Conservation (phyloP, 371 early-diverging fungal species). For the Amoeboaphelidium protococcarum region DNA sequence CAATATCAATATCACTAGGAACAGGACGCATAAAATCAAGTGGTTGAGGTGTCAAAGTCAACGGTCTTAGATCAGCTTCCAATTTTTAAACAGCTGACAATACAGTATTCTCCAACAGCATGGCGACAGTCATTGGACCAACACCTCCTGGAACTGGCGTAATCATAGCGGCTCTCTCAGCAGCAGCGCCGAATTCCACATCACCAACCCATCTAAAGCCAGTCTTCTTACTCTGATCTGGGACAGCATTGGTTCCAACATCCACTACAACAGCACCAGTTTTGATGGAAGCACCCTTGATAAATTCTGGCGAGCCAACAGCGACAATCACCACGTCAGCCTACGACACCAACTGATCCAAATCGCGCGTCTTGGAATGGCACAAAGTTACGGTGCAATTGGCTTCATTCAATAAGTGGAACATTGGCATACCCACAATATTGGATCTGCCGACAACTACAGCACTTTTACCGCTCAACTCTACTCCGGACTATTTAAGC, state of each 20-base stretch:
- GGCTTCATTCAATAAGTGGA: conserved; percentile 37
- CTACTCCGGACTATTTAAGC: conserved; percentile 29
- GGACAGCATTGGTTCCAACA: conserved; percentile 69
- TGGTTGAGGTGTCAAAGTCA: no score
- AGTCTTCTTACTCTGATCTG: conserved; percentile 54
- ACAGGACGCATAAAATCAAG: conserved; percentile 41
- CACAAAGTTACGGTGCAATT: conserved; percentile 77
- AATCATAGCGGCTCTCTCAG: conserved; percentile 35
- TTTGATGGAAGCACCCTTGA: conserved; percentile 74
- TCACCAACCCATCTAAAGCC: conserved; percentile 77
- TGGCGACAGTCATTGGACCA: conserved; percentile 90
- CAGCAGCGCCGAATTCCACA: conserved; percentile 47
- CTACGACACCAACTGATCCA: conserved; percentile 29
- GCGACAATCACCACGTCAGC: conserved; percentile 78
- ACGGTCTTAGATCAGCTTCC: no score
- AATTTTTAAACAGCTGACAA: no score
- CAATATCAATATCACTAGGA: conserved; percentile 80
- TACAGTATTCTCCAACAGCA: conserved; percentile 63
- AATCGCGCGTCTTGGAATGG: conserved; percentile 51
- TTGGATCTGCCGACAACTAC: conserved; percentile 80
- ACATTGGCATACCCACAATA: conserved; percentile 77
- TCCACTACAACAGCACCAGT: conserved; percentile 72
- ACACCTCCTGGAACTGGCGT: conserved; percentile 74
- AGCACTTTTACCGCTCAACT: conserved; percentile 45
- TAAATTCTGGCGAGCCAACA: conserved; percentile 41